These are phyloP conservation scores for Yamadazyma dushanensis DNA, from an alignment of 1,139 yeast species.

Conservation along the genomic window DNA sequence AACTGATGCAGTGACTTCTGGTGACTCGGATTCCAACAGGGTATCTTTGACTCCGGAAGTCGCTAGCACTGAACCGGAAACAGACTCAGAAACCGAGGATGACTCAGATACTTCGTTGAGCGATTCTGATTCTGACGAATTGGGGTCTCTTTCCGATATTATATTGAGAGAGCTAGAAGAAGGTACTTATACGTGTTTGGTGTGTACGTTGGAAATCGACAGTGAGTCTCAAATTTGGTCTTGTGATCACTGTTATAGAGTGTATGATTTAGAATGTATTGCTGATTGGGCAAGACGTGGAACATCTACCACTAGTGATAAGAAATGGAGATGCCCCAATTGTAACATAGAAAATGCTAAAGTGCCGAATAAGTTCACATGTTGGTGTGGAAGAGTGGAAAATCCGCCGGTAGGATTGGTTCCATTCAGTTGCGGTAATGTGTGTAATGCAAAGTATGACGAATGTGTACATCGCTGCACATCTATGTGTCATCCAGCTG, in stretches of 20 bases:
- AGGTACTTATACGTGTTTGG: conserved; percentile 74
- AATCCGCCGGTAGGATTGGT: conserved; percentile 61
- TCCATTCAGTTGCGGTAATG: conserved; percentile 90
- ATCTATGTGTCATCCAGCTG: conserved; percentile 84
- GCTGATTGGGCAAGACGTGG: conserved; percentile 81
- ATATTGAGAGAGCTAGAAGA: conserved; percentile 57
- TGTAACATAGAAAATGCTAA: conserved; percentile 60
- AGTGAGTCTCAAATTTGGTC: conserved; percentile 70
- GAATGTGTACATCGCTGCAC: conserved; percentile 78
- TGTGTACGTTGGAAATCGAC: conserved; percentile 81
- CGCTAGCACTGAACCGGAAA: not conserved
- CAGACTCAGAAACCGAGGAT: conserved; percentile 4
- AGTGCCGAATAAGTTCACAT: conserved; percentile 64
- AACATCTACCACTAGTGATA: conserved; percentile 53
- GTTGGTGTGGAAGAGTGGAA: conserved; percentile 87
- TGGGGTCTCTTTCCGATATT: conserved; percentile 37
- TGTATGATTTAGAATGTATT: conserved; percentile 79
- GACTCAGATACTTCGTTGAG: conserved; percentile 1
- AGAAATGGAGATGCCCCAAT: conserved; percentile 85
- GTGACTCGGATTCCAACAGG: no score
- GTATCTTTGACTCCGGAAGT: no score
- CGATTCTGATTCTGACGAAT: conserved; percentile 11
- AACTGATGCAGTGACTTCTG: no score
- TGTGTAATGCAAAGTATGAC: conserved; percentile 58
- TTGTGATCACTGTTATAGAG: conserved; percentile 70